These are phyloP conservation scores for Penicillium samsonianum DNA, from an alignment of 495 filamentous ascomycete genomes.

Conservation along the genomic window DNA sequence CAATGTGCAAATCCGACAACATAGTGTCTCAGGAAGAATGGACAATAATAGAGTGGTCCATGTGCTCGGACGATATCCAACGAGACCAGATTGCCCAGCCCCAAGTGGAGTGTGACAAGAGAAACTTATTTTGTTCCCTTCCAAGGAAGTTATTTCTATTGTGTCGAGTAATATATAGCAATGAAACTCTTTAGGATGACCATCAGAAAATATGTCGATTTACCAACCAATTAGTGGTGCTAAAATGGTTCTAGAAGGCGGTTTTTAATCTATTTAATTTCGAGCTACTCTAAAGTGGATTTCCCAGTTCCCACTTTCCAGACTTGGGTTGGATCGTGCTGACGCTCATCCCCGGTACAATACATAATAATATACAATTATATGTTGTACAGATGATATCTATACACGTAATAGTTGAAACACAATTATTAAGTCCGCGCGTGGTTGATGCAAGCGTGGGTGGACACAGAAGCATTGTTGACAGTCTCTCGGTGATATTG, in stretches of 20 bases:
- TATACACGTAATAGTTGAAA: background rate
- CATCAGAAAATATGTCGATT: constrained; percentile 3
- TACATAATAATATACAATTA: background rate
- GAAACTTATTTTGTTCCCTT: background rate
- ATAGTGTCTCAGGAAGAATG: constrained; percentile 1
- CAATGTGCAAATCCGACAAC: background rate
- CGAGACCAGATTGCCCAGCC: constrained; percentile 15
- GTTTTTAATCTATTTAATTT: constrained; percentile 12
- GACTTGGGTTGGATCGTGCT: constrained; percentile 7
- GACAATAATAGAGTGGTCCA: constrained; percentile 1
- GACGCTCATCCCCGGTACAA: constrained; percentile 1
- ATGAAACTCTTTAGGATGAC: background rate
- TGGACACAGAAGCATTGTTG: background rate
- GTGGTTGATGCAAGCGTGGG: background rate
- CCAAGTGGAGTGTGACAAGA: constrained; percentile 3
- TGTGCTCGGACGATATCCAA: constrained; percentile 23
- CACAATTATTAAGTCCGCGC: background rate
- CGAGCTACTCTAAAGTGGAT: constrained; percentile 7
- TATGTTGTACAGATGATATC: background rate
- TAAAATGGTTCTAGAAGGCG: constrained; percentile 12
- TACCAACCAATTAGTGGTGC: background rate
- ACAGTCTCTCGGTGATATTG: background rate
- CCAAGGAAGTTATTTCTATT: constrained; percentile 1
- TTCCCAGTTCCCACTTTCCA: constrained; percentile 6
- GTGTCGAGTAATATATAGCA: constrained; percentile 12